Percentiles rank a stretch among this genome's conserved stretches.
These are phyloP conservation scores for Solanum hybrid DNA, from an alignment of 305 asterid species.

Conservation along the genomic window DNA sequence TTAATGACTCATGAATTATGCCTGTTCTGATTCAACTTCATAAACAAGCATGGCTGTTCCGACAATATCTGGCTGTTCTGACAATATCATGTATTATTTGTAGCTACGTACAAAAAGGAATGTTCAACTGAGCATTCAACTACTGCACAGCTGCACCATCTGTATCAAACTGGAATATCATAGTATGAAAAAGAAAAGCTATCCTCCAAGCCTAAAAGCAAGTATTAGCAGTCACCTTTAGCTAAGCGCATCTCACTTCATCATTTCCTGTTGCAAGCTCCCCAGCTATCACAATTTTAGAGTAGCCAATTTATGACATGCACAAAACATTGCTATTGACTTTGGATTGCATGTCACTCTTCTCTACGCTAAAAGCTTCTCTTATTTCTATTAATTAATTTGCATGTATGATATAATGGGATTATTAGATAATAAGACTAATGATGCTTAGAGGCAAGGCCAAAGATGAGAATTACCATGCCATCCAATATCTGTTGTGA, in stretches of 20 bases:
- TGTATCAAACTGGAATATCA: not conserved
- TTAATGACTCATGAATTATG: not conserved
- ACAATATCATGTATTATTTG: not conserved
- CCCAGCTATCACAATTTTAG: not conserved
- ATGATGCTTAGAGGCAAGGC: not conserved
- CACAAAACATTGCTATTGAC: slow-evolving; percentile 1
- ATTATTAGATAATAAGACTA: not conserved
- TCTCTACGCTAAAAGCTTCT: not conserved
- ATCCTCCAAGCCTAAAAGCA: not conserved
- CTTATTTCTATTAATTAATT: not conserved
- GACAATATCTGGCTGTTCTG: not conserved
- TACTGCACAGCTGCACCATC: not conserved
- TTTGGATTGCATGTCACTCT: not conserved
- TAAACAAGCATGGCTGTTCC: not conserved
- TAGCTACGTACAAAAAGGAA: not conserved
- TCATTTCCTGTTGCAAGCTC: not conserved
- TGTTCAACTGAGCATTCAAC: not conserved
- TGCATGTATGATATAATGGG: not conserved
- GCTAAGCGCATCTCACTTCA: not conserved
- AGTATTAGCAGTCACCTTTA: not conserved
- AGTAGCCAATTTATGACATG: not conserved
- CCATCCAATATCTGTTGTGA: not conserved
- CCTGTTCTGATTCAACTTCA: not conserved
- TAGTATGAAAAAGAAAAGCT: not conserved
- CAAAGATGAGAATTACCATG: not conserved